These are phyloP conservation scores for Melastoma candidum DNA, from an alignment of 441 rosid species.

Conservation along the genomic window DNA sequence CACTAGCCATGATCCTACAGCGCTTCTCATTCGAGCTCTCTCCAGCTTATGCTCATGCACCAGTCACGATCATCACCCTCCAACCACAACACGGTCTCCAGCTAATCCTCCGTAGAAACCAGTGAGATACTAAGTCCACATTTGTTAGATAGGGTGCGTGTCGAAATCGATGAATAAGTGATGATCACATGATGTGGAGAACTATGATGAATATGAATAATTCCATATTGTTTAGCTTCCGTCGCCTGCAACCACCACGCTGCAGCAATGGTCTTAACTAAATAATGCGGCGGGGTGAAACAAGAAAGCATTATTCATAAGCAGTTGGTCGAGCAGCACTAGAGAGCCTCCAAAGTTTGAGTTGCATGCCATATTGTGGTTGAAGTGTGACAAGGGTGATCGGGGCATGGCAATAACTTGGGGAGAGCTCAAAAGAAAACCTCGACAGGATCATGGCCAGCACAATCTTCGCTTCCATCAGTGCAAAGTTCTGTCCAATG, in stretches of 20 bases:
- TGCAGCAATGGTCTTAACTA: too few relatives aligned
- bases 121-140: too few relatives aligned
- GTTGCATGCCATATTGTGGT: constrained; percentile 1
- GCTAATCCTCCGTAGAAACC: constrained; percentile 17
- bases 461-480: not conserved
- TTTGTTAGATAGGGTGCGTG: too few relatives aligned
- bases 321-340: too few relatives aligned
- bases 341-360: too few relatives aligned
- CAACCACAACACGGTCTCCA: constrained; percentile 49
- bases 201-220: too few relatives aligned
- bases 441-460: constrained; percentile 3
- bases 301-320: too few relatives aligned
- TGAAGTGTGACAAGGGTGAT: not conserved
- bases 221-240: too few relatives aligned
- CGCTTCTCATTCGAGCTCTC: constrained; percentile 36
- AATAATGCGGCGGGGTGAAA: too few relatives aligned
- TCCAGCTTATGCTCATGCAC: constrained; percentile 41
- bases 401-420: not conserved
- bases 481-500: not conserved
- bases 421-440: constrained; percentile 3
- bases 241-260: too few relatives aligned
- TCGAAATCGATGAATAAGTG: too few relatives aligned
- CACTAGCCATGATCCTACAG: constrained; percentile 35
- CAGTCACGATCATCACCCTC: constrained; percentile 30
- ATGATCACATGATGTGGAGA: too few relatives aligned